Evolutionary conservation across 2,329 filamentous ascomycete species (phyloP), one percentile per base, ranked within the genome.

Genomic region (Trichophyton schoenleinii): DNA sequence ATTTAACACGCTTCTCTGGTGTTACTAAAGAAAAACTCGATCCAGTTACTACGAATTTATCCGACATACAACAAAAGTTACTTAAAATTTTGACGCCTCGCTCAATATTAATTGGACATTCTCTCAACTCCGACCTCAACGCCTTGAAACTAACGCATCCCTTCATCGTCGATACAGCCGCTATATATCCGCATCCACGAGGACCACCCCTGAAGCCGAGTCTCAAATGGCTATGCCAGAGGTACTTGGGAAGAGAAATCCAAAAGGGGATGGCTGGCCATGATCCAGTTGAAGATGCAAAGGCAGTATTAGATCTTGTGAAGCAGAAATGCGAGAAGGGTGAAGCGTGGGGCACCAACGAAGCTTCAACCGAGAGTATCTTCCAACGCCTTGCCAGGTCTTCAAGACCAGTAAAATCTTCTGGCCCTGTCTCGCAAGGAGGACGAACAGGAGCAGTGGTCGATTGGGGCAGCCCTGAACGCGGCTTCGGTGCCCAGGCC

Each of bases 311-410:
- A 13, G 91, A 97, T 68, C 85, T 99, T 1, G 85, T 97, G 57
- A 95, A 94, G 74, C 87, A 92, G 70, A 99, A 99, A 73, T 96
- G 92, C 72, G 91, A 97, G 72, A 94, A 89, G 74, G 94, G 94
- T 46, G 88, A 88, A 65, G 75, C 79, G 25, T 99, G 91, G 89
- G 94, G 90, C 41, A 87, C 87, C 0, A 84, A 84, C 58, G 90
- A 95, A 49, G 81, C 85, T 1, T 86, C 85, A 53, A 86, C 85
- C 46, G 94, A 99, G 75, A 92, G 90, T 67, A 84, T 99, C 58
- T 99, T 97, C 78, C 88, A 87, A 67, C 85, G 92, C 8, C 80
- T 99, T 3, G 82, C 81, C 2, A 80, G 86, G 52, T 78, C 15
- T 72, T 75, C 25, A 72, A 73, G 58, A 66, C 72, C 15, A 72